These are phyloP conservation scores for Striga hermonthica DNA, from an alignment of 305 asterid species.

Conservation along the genomic window DNA sequence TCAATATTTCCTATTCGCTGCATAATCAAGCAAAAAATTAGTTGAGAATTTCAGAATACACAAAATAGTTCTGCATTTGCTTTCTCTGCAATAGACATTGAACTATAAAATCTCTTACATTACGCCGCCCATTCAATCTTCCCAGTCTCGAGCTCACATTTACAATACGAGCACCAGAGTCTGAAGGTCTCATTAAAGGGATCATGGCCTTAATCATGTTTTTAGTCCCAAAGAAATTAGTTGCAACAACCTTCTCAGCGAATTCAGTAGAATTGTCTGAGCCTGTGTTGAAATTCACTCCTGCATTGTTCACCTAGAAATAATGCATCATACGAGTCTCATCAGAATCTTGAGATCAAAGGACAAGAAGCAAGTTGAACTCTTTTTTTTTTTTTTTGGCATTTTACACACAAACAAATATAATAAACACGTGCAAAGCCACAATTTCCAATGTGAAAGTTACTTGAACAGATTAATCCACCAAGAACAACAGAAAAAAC, in stretches of 20 bases:
- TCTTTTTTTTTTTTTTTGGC: background rate
- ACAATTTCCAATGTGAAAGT: background rate
- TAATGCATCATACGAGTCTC: background rate
- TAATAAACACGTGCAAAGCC: background rate
- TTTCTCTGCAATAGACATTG: no score
- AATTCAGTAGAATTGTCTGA: slow-evolving; percentile 10
- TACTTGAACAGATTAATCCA: no score
- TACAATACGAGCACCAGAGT: slow-evolving; percentile 9
- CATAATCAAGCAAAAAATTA: background rate
- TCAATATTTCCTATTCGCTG: slow-evolving; percentile 12
- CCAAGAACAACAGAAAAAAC: background rate
- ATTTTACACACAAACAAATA: background rate
- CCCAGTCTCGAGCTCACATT: slow-evolving; percentile 15
- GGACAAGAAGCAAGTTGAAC: background rate
- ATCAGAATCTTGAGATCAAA: background rate
- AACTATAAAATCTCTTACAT: background rate
- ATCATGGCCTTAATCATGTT: slow-evolving; percentile 15
- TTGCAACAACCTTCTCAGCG: slow-evolving; percentile 10
- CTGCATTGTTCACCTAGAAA: slow-evolving; percentile 15
- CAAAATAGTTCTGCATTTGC: no score
- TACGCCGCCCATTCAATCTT: slow-evolving; percentile 6
- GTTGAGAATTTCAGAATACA: no score
- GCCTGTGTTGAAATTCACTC: background rate
- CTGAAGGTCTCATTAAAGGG: slow-evolving; percentile 10
- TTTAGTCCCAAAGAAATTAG: slow-evolving; percentile 10